Base-by-base conservation (phyloP, 192 early-diverging fungal species). In the Mortierella antarctica region DNA sequence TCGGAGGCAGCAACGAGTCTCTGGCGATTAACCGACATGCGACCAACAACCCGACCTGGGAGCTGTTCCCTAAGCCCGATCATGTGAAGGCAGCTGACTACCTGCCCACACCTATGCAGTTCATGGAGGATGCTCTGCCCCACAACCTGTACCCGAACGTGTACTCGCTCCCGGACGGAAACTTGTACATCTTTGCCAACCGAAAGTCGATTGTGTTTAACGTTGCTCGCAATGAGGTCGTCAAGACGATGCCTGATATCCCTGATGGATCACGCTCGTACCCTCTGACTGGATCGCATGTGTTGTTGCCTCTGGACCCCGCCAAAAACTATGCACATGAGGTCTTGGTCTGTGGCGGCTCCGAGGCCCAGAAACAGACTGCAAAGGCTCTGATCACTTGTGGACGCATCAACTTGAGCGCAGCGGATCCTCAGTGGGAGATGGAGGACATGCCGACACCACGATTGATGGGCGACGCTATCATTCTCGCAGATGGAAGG, bases 311-410 rank as follows among this genome's bases (percentile, higher is more conserved):
- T 10, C 50, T 92, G 58, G 67, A 79, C 17, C 86, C 87, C 5
- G 71, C 75, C 49, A 88, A 91, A 50, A 82, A 90, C 74, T 89
- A 91, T 73, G 82, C 79, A 10, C 82, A 86, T 4, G 74, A 86
- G 61, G 73, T 92, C 10, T 67, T 92, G 21, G 70, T 92, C 39
- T 92, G 91, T 62, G 91, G 91, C 50, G 91, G 91, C 51, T 79
- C 74, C 14, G 62, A 85, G 41, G 76, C 79, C 8, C 57, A 60
- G 13, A 45, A 51, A n/a, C 47, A 55, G 17, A 67, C 52, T 18
- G 65, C 72, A 23, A 54, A 63, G 48, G 84, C 88, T 1, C 83
- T 84, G 6, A 66, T 85, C 48, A 74, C 70, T 31, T 89, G 88
- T 57, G 88, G 86, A 46, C 74, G 83, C 39, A 86, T 88, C 51